Base-by-base conservation (phyloP, 2,329 filamentous ascomycete species). In the Ramularia collo-cygni region DNA sequence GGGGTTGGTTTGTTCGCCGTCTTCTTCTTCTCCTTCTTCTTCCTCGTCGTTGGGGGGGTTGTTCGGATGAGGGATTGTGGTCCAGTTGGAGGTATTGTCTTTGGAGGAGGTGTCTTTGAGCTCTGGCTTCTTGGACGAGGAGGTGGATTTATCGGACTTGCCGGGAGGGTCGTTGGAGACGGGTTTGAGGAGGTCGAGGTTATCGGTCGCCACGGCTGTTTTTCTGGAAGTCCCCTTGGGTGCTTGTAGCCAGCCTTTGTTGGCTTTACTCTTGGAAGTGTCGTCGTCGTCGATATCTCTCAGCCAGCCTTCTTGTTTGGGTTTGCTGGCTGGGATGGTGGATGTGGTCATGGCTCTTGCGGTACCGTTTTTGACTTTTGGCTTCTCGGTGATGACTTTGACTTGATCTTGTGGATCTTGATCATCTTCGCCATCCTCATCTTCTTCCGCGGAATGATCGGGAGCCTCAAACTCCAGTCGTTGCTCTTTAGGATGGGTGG, bases 381-480 rank as follows among this genome's bases (percentile, higher is more conserved):
- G 39, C 21, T 61, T 45, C 21, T 64, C 55, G n/a, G 60, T 53
- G 10, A 60, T 57, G 28, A 65, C 64, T 21, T 65, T 57, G 16
- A 61, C 48, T 27, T 64, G 56, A 4, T 24, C 21, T 10, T 24
- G 6, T 24, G n/a, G n/a, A n/a, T n/a, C n/a, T 17, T 30, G 21
- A 16, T 35, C 41, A 8, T 41, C 40, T 16, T 63, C 48, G 19
- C 37, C 48, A 2, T 44, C 40, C 5, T 53, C 55, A 10, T 60
- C 58, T 7, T 67, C 62, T 3, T 66, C 59, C 42, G 61, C 76
- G 2, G 74, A 79, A 15, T 54, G 67, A 16, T 65, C 58, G n/a
- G 65, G 67, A 50, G 81, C 78, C 56, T 83, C 79, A 40, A 82
- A 77, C 49, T 82, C 79, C 46, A 70, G 73, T 40, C 64, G 58